Percentiles rank a stretch among this genome's conserved stretches.
These are phyloP conservation scores for Cornus kousa DNA, from an alignment of 148 eudicot genomes.

Conservation along the genomic window DNA sequence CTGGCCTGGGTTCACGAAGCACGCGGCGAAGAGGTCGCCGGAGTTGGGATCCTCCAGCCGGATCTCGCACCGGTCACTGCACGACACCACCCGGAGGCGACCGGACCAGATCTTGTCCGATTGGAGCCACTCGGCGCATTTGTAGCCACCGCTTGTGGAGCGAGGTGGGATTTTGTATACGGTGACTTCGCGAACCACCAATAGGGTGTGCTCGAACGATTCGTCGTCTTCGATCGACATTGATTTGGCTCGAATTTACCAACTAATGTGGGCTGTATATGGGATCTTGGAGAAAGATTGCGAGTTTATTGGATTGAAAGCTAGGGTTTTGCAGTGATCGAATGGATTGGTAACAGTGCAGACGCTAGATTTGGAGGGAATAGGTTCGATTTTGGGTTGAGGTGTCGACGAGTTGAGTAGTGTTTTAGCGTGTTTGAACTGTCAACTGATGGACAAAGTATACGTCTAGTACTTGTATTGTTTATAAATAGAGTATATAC, in stretches of 20 bases:
- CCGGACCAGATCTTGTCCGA: constrained; percentile 99
- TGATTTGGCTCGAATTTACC: not conserved
- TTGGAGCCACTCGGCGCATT: constrained; percentile 98
- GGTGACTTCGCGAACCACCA: constrained; percentile 91
- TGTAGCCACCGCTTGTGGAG: constrained; percentile 83
- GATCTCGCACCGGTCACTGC: constrained; percentile 75
- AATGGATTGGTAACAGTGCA: not conserved
- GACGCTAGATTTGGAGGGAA: too few species aligned
- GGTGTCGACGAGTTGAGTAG: too few species aligned
- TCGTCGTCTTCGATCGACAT: constrained; percentile 67
- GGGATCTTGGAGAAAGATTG: not conserved
- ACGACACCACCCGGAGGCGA: constrained; percentile 84
- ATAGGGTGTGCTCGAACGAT: constrained; percentile 92
- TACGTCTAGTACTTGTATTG: too few species aligned
- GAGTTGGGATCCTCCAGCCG: constrained; percentile 88
- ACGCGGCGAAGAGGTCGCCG: constrained; percentile 96
- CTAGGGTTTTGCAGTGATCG: not conserved
- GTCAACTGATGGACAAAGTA: too few species aligned
- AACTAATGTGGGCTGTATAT: not conserved
- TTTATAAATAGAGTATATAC: too few species aligned
- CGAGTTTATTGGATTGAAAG: not conserved
- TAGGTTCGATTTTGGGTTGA: too few species aligned
- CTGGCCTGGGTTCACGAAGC: constrained; percentile 68
- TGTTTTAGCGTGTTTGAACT: too few species aligned
- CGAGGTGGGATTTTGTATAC: constrained; percentile 97